Base-by-base conservation (phyloP, 495 filamentous ascomycete genomes). In the Parmelia sp. region DNA sequence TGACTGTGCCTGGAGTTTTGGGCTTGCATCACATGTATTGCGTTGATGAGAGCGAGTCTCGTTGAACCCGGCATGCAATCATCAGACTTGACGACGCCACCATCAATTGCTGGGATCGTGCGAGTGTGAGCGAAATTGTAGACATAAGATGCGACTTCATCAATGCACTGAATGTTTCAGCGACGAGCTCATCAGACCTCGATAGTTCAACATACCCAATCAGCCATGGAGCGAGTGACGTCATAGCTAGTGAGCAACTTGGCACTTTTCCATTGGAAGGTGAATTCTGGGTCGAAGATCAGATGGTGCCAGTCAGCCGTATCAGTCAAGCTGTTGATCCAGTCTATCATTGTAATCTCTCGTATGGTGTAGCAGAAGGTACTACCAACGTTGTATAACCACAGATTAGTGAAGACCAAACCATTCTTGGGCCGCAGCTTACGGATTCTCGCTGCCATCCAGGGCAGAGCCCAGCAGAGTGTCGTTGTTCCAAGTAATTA, bases 41-140 rank as follows among this genome's bases (percentile, higher is more conserved):
- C n/a, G n/a, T n/a, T n/a, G n/a, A n/a, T 37, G 40, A 42, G 40
- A 42, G 40, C 40, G 12, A 42, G 40, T 15, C 40, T 42, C 40
- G 5, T 42, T 12, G 40, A 42, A 7, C 4, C 4, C 15, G 5
- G 40, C 40, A 15, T 19, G 15, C 40, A 42, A 15, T 42, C 40
- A 42, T 42, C 40, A 42, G 40, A 42, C 17, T 42, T 42, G 21
- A 60, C 15, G 36, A 60, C 35, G 10, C 35, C 35, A 23, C 57
- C 57, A 29, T 60, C 57, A 4, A 60, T 15, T 42, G 57, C 57
- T 6, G 37, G 57, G 19, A 60, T 60, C 25, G 44, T 60, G 5
- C n/a, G n/a, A 44, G 15, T 58, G 23, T 23, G 15, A 14, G 44
- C 44, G 37, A 60, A 60, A 0, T 60, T 19, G 23, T 44, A 37